Base-by-base conservation (phyloP, 371 early-diverging fungal species). In the Apophysomyces variabilis region DNA sequence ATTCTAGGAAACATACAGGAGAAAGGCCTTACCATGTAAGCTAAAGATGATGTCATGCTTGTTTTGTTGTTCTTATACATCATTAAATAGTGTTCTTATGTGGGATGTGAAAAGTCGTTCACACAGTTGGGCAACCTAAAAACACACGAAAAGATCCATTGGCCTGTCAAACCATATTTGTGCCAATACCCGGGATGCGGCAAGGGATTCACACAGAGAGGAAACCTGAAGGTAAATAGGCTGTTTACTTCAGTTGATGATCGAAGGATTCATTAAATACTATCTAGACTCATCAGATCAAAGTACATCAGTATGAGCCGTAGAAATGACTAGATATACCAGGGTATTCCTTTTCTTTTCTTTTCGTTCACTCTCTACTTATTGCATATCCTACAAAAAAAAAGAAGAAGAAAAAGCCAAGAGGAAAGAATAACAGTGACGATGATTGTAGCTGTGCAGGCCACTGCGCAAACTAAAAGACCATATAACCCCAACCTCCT, bases 131-230 rank as follows among this genome's bases (percentile, higher is more conserved):
- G 60, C 14, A 59, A 59, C 38, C 60, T 59, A 39, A 59, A 43
- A 38, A 59, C 60, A 18, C 60, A 59, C 60, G 60, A 59, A 59
- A 59, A 59, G 26, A 59, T 59, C 8, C 60, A 59, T 26, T 59
- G 60, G 60, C 60, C 60, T 0, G 60, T 59, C 35, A 59, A 59
- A 26, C 60, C 60, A 7, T 59, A 59, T 13, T 14, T 59, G 11
- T 59, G 60, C 26, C 60, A 59, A 26, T 59, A 59, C 13, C 60
- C 16, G n/a, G 60, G 39, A 38, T 59, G 60, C 13, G 39, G 39
- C 11, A 36, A 39, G 12, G 60, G 60, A 8, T 59, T 59, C 7
- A 59, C 60, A 59, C 60, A 59, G 18, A 35, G 60, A 41, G 60
- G 60, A 8, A 59, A 59, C 18, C 39, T 59, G 3, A 59, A 59